Evolutionary conservation across 352 stramenopile species (phyloP), one percentile per base, ranked within the genome.

Genomic region (Pythium phragmitis): DNA sequence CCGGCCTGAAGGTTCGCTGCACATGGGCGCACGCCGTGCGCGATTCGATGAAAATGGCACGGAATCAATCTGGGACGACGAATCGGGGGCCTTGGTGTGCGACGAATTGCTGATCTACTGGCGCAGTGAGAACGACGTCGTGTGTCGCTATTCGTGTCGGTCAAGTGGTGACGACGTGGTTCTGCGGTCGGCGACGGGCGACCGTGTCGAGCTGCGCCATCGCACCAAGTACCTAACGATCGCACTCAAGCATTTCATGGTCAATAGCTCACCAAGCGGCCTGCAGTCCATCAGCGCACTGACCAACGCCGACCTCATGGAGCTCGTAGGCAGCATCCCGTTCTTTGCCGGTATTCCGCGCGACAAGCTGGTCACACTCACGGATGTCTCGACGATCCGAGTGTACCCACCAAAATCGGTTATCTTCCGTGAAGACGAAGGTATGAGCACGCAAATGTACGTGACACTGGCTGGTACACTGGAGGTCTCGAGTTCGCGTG

Each of bases 401-500:
- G 79, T 91, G 3, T 90, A 89, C 54, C 82, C 82, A 12, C 80
- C 74, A 49, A 80, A 87, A 39, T 85, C 73, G 17, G 57, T 87
- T 17, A 87, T 91, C 33, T 90, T 92, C 56, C 69, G 76, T 9
- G 84, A 92, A 67, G 83, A 91, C 56, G 84, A 92, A 57, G 80
- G 80, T 47, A 77, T 91, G 61, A 90, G 76, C 60, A 88, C 79
- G 23, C 82, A 92, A 64, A 88, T 92, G 80, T 92, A 87, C 57
- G 76, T 92, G 21, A 92, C 80, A 14, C 65, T 92, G 3, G 79
- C 82, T 4, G 84, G 82, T 0, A 72, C 70, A 11, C 66, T 92
- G 1, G 77, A 91, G 47, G 84, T 91, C 3, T 89, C 72, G 9
- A 90, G 79, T 47, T 83, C 82, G 1, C 72, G 79, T 12, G 67